Evolutionary conservation across 1,284 basidiomycete species (phyloP).

Genomic region (Tilletia walkeri): DNA sequence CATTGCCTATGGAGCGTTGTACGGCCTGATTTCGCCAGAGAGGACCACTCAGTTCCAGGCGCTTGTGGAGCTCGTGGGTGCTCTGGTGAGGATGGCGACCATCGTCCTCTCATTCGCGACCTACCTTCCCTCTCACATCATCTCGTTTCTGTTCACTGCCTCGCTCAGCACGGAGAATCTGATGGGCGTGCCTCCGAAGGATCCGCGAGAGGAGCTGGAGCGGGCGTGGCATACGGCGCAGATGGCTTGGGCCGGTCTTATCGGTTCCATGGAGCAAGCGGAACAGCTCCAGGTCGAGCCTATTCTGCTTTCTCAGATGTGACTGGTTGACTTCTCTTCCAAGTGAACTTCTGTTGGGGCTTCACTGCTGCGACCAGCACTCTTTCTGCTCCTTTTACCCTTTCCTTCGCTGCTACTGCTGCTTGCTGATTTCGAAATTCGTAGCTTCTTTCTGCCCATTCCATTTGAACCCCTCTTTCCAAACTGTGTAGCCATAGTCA

Average conservation of each 20-base stretch:
- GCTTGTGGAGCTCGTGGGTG: constrained; percentile 70
- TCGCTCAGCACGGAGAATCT: constrained; percentile 22
- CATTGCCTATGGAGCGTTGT: constrained; percentile 1
- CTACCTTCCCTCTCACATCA: constrained; percentile 58
- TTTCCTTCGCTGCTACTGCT: background rate
- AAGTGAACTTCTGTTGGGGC: no score
- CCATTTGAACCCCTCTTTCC: no score
- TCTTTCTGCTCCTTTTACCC: background rate
- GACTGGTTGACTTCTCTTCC: no score
- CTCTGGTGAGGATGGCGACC: constrained; percentile 62
- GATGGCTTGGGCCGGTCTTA: constrained; percentile 72
- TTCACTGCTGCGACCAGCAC: background rate
- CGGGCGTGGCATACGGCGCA: constrained; percentile 82
- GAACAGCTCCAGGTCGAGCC: constrained; percentile 57
- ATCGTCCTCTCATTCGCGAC: constrained; percentile 57
- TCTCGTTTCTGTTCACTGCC: background rate
- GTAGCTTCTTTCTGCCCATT: background rate
- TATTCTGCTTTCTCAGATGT: constrained; percentile 2
- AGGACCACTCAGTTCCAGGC: constrained; percentile 65
- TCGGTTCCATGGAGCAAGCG: constrained; percentile 82
- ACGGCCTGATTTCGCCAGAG: background rate
- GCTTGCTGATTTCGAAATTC: background rate
- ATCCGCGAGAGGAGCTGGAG: constrained; percentile 66
- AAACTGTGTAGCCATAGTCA: no score
- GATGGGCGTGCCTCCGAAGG: constrained; percentile 15